Percentiles rank a stretch among this genome's conserved stretches.
Conservation (phyloP, 495 filamentous ascomycete genomes). For the Penicillium cataractarum region DNA sequence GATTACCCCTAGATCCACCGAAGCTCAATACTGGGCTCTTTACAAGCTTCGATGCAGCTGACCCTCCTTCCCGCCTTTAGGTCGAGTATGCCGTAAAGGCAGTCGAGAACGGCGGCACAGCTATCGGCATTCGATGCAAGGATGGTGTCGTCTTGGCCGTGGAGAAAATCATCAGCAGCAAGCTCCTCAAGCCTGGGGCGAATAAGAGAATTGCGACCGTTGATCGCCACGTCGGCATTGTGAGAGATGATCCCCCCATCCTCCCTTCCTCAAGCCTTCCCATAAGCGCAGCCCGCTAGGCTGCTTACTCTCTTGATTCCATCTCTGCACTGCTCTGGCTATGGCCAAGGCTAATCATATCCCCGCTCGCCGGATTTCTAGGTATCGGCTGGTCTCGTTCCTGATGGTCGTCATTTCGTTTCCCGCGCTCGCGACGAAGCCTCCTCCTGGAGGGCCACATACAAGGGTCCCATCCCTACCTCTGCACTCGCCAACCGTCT, state of each 20-base stretch:
- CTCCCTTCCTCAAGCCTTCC: neutral
- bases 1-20: neutral
- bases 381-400: slow-evolving; percentile 92
- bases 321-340: neutral
- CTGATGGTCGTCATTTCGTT: slow-evolving; percentile 93
- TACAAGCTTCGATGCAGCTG: neutral
- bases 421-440: slow-evolving; percentile 94
- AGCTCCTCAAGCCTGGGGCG: slow-evolving; percentile 87
- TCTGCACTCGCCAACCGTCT: slow-evolving; percentile 85
- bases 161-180: slow-evolving; percentile 95
- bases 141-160: slow-evolving; percentile 95
- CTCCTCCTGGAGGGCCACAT: slow-evolving; percentile 79
- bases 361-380: neutral
- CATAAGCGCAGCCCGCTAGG: neutral
- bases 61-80: slow-evolving; percentile 29
- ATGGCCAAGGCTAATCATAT: neutral
- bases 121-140: slow-evolving; percentile 94
- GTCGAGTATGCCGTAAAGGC: slow-evolving; percentile 99
- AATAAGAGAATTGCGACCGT: slow-evolving; percentile 97
- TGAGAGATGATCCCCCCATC: slow-evolving; percentile 50
- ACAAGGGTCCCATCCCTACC: slow-evolving; percentile 89
- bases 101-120: slow-evolving; percentile 96
- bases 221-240: slow-evolving; percentile 90
- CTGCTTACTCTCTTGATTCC: neutral
- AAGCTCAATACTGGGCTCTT: slow-evolving; percentile 5